phyloP scores from a whole-genome alignment of 2,329 filamentous ascomycete genomes.

The Akanthomyces muscarius region DNA sequence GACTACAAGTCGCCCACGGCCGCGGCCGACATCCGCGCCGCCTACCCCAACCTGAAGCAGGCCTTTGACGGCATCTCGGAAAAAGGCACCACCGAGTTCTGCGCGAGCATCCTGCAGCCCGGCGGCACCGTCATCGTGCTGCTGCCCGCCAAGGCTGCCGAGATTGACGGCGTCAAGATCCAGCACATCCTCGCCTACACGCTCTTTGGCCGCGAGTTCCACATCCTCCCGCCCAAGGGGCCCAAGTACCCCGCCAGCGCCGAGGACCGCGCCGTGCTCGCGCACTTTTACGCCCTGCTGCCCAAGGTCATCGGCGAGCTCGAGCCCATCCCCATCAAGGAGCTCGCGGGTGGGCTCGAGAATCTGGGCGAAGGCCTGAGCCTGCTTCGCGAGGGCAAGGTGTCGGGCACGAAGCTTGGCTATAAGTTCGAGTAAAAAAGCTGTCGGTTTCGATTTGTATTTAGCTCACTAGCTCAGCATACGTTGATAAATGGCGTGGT shows the following conservation, averaged over 20 bases:
- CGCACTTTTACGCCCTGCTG: conserved; percentile 23
- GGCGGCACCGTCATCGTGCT: conserved; percentile 30
- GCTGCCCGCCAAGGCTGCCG: conserved; percentile 22
- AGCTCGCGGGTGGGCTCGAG: conserved; percentile 21
- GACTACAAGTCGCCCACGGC: conserved; percentile 33
- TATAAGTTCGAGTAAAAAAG: conserved; percentile 14
- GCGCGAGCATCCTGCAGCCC: conserved; percentile 24
- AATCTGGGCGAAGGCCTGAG: conserved; percentile 20
- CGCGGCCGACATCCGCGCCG: conserved; percentile 20
- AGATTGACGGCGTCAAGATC: conserved; percentile 21
- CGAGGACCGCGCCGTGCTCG: conserved; percentile 23
- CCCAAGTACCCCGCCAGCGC: conserved; percentile 28
- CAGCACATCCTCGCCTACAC: conserved; percentile 27
- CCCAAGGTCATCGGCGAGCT: conserved; percentile 19
- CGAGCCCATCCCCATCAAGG: conserved; percentile 21
- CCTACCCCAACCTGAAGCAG: conserved; percentile 25
- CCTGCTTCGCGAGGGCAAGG: conserved; percentile 22
- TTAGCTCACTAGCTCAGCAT: background rate
- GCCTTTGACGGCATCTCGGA: conserved; percentile 32
- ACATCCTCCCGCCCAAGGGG: conserved; percentile 26
- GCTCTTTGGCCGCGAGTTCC: conserved; percentile 24
- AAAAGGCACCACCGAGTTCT: conserved; percentile 27
- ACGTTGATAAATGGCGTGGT: background rate
- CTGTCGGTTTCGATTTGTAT: no score
- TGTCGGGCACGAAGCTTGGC: conserved; percentile 23